Evolutionary conservation across 768 basidiomycete genomes (phyloP).

Genomic region (Amylocystis lapponica): DNA sequence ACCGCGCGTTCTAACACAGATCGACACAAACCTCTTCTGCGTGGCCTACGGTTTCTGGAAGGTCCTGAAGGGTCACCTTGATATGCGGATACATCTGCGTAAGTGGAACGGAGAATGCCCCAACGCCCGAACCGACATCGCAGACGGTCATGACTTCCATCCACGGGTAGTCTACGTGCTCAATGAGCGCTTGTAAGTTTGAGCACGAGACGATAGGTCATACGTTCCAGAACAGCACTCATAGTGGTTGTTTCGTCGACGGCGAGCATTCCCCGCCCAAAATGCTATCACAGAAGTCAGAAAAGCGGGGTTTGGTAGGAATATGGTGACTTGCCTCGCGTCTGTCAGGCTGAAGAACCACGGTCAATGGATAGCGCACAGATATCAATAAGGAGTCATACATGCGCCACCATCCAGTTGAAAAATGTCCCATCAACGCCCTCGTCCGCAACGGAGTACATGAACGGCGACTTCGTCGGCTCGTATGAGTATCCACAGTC

Average conservation of each 20-base stretch:
- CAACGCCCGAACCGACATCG: constrained; percentile 30
- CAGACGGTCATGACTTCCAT: constrained; percentile 20
- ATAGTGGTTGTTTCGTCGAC: no score
- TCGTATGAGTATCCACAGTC: constrained; percentile 17
- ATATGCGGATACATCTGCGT: constrained; percentile 22
- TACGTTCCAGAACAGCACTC: no score
- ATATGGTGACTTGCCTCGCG: background rate
- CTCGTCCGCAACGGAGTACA: background rate
- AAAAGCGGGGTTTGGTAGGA: background rate
- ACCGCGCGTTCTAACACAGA: background rate
- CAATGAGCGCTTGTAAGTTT: background rate
- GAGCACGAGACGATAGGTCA: no score
- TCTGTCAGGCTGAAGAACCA: background rate
- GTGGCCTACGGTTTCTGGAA: constrained; percentile 25
- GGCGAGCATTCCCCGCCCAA: constrained; percentile 1
- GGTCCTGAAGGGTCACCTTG: constrained; percentile 26
- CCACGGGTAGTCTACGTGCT: constrained; percentile 29
- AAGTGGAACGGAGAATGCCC: constrained; percentile 21
- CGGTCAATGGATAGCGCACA: background rate
- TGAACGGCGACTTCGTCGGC: constrained; percentile 11
- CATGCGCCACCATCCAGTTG: constrained; percentile 2
- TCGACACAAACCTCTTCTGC: constrained; percentile 19
- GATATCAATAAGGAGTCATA: background rate
- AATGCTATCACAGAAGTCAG: background rate
- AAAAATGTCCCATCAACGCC: background rate